These are phyloP conservation scores for Anacardium occidentale DNA, from an alignment of 345 rosid species.

Conservation along the genomic window DNA sequence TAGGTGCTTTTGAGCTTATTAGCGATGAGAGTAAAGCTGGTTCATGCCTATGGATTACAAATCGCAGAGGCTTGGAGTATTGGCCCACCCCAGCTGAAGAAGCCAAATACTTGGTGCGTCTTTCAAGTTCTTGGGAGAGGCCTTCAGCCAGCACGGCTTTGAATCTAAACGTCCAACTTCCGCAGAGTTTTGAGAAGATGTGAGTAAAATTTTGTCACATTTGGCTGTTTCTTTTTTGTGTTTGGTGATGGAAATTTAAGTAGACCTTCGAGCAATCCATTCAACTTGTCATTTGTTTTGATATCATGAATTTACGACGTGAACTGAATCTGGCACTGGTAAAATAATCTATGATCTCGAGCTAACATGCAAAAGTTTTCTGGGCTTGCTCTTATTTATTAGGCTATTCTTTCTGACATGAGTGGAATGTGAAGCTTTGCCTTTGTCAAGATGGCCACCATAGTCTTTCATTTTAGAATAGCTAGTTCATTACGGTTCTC, in stretches of 20 bases:
- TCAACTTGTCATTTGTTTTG: constrained; percentile 5
- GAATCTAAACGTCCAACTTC: constrained; percentile 50
- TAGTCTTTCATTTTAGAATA: background rate
- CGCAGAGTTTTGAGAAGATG: constrained; percentile 79
- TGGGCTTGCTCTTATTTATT: too few species aligned
- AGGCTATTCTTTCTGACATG: background rate
- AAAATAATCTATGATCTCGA: background rate
- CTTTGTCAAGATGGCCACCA: constrained; percentile 13
- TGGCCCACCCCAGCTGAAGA: constrained; percentile 80
- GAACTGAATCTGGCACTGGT: background rate
- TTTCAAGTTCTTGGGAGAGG: constrained; percentile 41
- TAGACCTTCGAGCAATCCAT: background rate
- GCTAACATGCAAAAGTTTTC: too few species aligned
- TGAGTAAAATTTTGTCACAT: constrained; percentile 39
- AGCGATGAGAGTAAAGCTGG: constrained; percentile 78
- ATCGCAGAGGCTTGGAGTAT: constrained; percentile 85
- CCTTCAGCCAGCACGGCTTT: constrained; percentile 35
- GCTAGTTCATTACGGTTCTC: background rate
- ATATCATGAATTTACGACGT: background rate
- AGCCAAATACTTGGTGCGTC: constrained; percentile 58
- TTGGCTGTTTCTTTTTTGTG: background rate
- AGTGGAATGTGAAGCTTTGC: constrained; percentile 5
- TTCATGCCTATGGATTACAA: constrained; percentile 86
- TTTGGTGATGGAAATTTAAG: constrained; percentile 1
- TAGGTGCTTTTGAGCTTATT: constrained; percentile 93